These are phyloP conservation scores for Diplodia mutila DNA, from an alignment of 2,329 filamentous ascomycete species.

Conservation along the genomic window DNA sequence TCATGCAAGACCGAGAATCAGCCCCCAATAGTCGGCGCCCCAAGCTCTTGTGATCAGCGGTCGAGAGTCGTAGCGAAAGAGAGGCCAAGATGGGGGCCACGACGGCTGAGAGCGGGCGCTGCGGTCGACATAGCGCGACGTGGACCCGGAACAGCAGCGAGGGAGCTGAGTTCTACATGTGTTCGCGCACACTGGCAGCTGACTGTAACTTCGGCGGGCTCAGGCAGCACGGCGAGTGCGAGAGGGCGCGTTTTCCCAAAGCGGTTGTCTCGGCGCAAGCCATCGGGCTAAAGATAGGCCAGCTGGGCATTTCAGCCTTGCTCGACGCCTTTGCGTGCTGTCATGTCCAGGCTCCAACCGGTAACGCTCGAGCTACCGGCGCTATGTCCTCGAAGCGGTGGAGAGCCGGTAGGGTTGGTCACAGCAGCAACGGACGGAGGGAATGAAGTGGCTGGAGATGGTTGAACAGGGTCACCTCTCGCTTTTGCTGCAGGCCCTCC, in stretches of 20 bases:
- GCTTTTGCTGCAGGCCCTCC: neutral
- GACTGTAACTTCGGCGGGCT: neutral
- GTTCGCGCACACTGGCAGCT: neutral
- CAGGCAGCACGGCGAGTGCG: neutral
- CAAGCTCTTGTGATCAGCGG: conserved; percentile 8
- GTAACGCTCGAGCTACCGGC: neutral
- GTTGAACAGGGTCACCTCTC: neutral
- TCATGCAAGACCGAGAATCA: neutral
- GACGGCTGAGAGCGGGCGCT: neutral
- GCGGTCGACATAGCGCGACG: no score
- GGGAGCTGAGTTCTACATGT: no score
- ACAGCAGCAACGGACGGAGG: neutral
- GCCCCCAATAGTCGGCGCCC: conserved; percentile 5
- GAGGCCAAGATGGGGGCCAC: neutral
- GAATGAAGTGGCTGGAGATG: no score
- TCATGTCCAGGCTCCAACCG: neutral
- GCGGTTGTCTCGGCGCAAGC: neutral
- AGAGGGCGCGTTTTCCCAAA: neutral
- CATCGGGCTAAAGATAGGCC: conserved; percentile 9
- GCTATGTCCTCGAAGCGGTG: neutral
- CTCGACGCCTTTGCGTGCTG: neutral
- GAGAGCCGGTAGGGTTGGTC: neutral
- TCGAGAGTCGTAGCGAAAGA: neutral
- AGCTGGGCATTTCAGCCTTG: neutral
- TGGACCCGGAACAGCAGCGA: neutral